phyloP scores from a whole-genome alignment of 257 asterid genomes.

The Jacaranda copaia region DNA sequence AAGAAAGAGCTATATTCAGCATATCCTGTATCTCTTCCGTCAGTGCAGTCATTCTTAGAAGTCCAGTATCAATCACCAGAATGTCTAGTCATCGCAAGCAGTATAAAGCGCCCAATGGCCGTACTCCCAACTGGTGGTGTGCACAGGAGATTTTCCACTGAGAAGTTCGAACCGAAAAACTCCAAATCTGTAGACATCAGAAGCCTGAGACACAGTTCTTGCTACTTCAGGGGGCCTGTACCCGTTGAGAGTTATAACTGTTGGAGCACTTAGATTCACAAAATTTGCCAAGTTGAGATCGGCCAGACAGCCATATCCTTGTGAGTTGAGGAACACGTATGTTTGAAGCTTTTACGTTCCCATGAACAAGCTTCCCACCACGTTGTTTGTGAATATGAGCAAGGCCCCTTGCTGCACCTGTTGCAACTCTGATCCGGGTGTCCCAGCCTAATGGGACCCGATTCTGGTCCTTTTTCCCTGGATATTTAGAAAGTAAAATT shows the following conservation, averaged over 20 bases:
- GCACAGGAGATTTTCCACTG: background rate
- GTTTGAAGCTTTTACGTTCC: no score
- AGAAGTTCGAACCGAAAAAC: background rate
- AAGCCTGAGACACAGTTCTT: background rate
- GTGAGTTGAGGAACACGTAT: no score
- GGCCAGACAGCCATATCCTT: no score
- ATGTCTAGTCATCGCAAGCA: background rate
- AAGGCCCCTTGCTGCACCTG: background rate
- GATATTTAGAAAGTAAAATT: background rate
- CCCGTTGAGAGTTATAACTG: background rate
- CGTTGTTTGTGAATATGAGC: conserved; percentile 12
- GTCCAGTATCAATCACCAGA: no score
- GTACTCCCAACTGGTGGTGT: background rate
- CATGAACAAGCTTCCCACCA: no score
- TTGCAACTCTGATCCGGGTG: background rate
- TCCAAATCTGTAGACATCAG: background rate
- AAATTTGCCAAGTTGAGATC: background rate
- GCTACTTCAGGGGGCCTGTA: no score
- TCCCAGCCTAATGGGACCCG: background rate
- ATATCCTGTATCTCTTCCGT: background rate
- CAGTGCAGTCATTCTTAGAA: background rate
- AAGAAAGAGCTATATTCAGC: background rate
- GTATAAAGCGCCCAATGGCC: background rate
- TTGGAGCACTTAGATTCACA: background rate
- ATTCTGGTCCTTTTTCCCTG: background rate